Conservation (phyloP, 1,284 basidiomycete species). For the Austroboletus novae-zelandiae region DNA sequence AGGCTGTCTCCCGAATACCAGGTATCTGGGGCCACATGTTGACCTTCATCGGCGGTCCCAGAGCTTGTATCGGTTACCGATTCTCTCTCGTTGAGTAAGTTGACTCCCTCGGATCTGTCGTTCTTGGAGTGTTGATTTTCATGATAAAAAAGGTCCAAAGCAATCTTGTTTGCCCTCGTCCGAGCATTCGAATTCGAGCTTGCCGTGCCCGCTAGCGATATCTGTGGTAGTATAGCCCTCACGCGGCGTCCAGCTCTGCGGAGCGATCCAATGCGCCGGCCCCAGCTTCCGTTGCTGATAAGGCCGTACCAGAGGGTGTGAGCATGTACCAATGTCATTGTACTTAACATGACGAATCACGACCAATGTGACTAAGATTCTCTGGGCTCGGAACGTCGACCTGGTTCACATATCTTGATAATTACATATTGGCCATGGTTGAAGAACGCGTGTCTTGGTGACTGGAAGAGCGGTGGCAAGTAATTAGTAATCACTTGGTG, state of each 20-base stretch:
- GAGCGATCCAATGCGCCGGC: neutral
- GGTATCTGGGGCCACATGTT: conserved; percentile 59
- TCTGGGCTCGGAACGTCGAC: no score
- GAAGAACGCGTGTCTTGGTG: no score
- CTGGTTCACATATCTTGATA: no score
- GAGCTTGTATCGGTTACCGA: conserved; percentile 67
- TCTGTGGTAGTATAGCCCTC: neutral
- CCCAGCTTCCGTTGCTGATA: neutral
- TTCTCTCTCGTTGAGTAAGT: conserved; percentile 65
- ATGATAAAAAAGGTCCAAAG: conserved; percentile 46
- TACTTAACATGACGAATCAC: no score
- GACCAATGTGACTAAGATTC: no score
- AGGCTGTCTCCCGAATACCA: conserved; percentile 45
- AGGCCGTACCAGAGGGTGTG: neutral
- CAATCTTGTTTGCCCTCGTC: conserved; percentile 36
- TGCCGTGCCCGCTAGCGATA: neutral
- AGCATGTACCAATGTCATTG: neutral
- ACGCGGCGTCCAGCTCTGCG: neutral
- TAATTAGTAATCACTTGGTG: no score
- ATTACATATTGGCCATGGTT: no score
- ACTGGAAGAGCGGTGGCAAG: no score
- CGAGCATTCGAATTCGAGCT: neutral
- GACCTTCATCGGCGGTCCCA: conserved; percentile 60
- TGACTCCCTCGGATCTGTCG: neutral
- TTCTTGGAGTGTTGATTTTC: neutral